phyloP scores from a whole-genome alignment of 2,329 filamentous ascomycete genomes.

The Pestalotiopsis sp. region DNA sequence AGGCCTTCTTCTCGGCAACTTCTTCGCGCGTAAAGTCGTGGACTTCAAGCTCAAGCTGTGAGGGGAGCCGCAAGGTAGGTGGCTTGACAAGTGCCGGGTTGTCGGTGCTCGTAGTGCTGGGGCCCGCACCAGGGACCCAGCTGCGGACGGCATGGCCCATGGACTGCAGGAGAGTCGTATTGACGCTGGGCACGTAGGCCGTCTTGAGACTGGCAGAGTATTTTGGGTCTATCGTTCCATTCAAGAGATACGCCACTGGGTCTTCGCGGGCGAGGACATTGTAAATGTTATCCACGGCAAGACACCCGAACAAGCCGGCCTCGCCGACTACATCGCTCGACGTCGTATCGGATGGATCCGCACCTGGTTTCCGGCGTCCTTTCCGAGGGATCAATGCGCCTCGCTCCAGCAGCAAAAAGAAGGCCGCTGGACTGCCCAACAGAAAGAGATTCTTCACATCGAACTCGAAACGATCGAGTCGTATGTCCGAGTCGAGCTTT shows the following conservation, averaged over 20 bases:
- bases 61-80: conserved; percentile 53
- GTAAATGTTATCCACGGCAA: conserved; percentile 95
- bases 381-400: conserved; percentile 73
- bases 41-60: conserved; percentile 86
- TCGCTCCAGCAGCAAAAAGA: conserved; percentile 87
- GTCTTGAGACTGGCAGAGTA: conserved; percentile 78
- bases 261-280: conserved; percentile 77
- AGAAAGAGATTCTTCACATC: conserved; percentile 89
- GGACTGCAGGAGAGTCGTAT: conserved; percentile 65
- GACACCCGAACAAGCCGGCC: conserved; percentile 80
- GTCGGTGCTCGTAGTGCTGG: conserved; percentile 31
- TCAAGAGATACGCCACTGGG: conserved; percentile 88
- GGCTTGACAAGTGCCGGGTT: conserved; percentile 33
- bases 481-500: conserved; percentile 42
- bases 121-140: conserved; percentile 56
- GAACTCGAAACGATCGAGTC: conserved; percentile 78
- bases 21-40: conserved; percentile 95
- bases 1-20: conserved; percentile 85
- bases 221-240: conserved; percentile 81
- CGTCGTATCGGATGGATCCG: conserved; percentile 63
- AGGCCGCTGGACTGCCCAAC: conserved; percentile 86
- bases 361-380: conserved; percentile 75
- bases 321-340: conserved; percentile 72
- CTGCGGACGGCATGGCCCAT: conserved; percentile 65
- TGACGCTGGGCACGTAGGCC: conserved; percentile 77